Evolutionary conservation across 371 early-diverging fungal genomes (phyloP).

Genomic region (Mucor ambiguus): DNA sequence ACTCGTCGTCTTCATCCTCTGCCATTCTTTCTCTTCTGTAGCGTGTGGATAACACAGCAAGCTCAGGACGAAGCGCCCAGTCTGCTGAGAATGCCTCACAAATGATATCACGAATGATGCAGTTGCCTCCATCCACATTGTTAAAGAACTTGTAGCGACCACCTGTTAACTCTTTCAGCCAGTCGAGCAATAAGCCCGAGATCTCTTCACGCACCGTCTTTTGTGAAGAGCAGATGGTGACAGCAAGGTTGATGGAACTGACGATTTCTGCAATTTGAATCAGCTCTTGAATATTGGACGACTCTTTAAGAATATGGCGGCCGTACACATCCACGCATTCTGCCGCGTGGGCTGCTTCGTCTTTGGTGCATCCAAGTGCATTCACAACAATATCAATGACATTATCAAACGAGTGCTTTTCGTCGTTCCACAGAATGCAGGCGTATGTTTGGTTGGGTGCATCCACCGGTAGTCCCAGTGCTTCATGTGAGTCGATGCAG

Average conservation of each 20-base stretch:
- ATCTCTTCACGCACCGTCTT: constrained; percentile 85
- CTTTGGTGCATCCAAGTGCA: constrained; percentile 61
- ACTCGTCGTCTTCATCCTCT: constrained; percentile 27
- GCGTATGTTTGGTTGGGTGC: constrained; percentile 44
- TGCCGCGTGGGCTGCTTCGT: constrained; percentile 25
- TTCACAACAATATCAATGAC: constrained; percentile 79
- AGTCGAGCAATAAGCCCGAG: constrained; percentile 69
- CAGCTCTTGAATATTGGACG: constrained; percentile 62
- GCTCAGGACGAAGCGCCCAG: constrained; percentile 48
- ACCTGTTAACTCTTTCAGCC: constrained; percentile 77
- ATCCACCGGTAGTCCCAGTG: constrained; percentile 44
- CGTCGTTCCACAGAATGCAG: constrained; percentile 95
- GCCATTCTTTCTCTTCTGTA: constrained; percentile 38
- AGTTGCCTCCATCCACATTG: constrained; percentile 44
- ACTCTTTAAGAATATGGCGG: constrained; percentile 74
- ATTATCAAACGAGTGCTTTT: constrained; percentile 89
- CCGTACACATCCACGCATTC: constrained; percentile 63
- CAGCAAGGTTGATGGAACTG: constrained; percentile 72
- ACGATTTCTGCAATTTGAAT: constrained; percentile 69
- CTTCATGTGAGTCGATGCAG: constrained; percentile 34
- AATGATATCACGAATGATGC: constrained; percentile 63
- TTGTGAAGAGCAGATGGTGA: constrained; percentile 80
- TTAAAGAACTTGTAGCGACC: constrained; percentile 62
- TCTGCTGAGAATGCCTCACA: constrained; percentile 72
- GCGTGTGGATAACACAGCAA: constrained; percentile 41